Base-by-base conservation (phyloP, 2,329 filamentous ascomycete genomes). In the Ascochyta lentis region DNA sequence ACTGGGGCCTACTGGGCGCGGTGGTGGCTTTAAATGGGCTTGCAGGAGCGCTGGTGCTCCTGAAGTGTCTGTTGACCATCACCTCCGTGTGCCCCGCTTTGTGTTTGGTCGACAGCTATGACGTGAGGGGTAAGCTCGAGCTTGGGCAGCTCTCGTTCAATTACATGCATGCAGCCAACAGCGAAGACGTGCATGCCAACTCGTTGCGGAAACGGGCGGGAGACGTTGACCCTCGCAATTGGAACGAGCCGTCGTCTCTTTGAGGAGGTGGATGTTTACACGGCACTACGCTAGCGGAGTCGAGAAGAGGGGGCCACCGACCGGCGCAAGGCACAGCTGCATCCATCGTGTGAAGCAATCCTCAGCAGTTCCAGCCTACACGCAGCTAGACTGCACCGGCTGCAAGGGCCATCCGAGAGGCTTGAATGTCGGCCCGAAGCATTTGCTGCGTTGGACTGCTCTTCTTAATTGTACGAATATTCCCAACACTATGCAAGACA, bases 31-130 rank as follows among this genome's bases (percentile, higher is more conserved):
- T 55, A 58, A 54, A 62, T 51, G 53, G 46, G 57, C 54, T 38
- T 51, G 50, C 58, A 57, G 54, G 54, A 45, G 54, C 50, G 43
- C 53, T 60, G 58, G 52, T 57, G 35, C 54, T 57, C 54, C 47
- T 51, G 48, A 47, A 22, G 44, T 56, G 51, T 52, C 42, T 53
- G 49, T 52, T 56, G 56, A 64, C 57, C 47, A 59, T 60, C 42
- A 54, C 59, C 61, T 12, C 29, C 29, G 29, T 31, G 29, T 15
- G 29, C 29, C 29, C 59, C 59, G 58, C 54, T 63, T 51, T 60
- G 49, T 55, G 49, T 52, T 53, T 57, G 54, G 48, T 35, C 12
- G 54, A 54, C 46, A 49, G 46, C 61, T 63, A 66, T 65, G 61
- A 61, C 63, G 49, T 54, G 50, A 54, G 62, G 50, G 58, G 58